Evolutionary conservation across 805 yeast species (phyloP), one percentile per base, ranked within the genome.

Genomic region (Candida nonsorbophila): DNA sequence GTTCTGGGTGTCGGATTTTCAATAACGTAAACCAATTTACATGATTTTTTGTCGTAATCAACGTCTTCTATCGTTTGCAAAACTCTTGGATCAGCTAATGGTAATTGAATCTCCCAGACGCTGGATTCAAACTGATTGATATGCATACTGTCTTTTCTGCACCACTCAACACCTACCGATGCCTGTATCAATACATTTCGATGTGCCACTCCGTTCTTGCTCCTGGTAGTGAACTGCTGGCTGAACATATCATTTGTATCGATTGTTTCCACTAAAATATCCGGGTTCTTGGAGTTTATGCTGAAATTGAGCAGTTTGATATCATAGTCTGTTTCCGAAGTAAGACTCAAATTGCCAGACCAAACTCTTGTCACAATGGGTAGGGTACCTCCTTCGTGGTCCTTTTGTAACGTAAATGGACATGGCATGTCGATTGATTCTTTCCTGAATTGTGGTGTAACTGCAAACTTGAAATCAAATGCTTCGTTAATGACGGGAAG

Each of bases 1-100:
- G 79, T 69, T 24, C 80, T 62, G 3, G 81, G 66, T 0, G 94
- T 80, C 9, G 94, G 87, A 45, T 84, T 84, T 46, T 84, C 94
- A 27, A 84, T 45, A 29, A 67, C 62, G 46, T 73, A 84, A 9
- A 47, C 58, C 24, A 75, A 48, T 24, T 46, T 51, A 10, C 62
- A 40, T 2, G 34, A 37, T 17, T 40, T 44, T 36, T 18, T 42
- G 41, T 25, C 45, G 11, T 16, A 36, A 2, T 36, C 40, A 22
- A 35, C 48, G 9, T 22, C 20, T 6, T 36, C 40, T 3, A 62
- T 47, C n/a, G 51, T 55, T 3, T 79, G 60, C 18, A 83, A 50
- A 3, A 79, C 76, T 28, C 92, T 52, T 4, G 92, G 90, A 44
- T 83, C 90, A 33, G 77, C 62, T 27, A 79, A 61, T 2, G 88